Evolutionary conservation across 176 grass and related monocot species (phyloP), one percentile per base, ranked within the genome.

Genomic region (Aegilops longissima): DNA sequence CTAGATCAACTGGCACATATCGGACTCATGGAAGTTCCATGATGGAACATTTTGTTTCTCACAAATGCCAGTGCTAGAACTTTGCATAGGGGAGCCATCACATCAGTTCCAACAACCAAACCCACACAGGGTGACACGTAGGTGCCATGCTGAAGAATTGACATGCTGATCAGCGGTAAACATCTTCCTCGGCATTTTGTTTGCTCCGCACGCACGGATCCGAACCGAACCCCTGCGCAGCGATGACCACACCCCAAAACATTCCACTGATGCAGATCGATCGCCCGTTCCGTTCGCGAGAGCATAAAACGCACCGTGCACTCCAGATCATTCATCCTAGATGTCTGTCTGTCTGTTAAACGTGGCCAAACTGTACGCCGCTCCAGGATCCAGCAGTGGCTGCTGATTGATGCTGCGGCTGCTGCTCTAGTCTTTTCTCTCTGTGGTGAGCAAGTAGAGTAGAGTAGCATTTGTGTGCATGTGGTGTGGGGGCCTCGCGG

Each of bases 401-500:
- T 21, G 80, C 31, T 20, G 65, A n/a, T 29, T n/a, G 79, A 34
- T 23, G 79, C 62, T 36, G 36, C 36, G 5, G 35, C 42, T 13
- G 40, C 49, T 3, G 34, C 14, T 42, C 34, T 33, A 30, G 33
- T 73, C 35, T 39, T 59, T 12, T 71, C 3, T 30, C 67, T 63
- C 36, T 3, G 67, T 54, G 51, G 18, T 2, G 14, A 11, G 6
- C 18, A 59, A 21, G 54, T 21, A 59, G 51, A 21, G 54, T 21
- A 59, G 51, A 54, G 16, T 54, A 59, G 54, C 20, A 59, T 64
- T 42, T 34, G 12, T 3, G 33, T 9, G 80, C 56, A 90, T 83
- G 84, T 74, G 89, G 52, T 2, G 74, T 52, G 18, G 66, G 84
- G 56, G 65, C 83, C 82, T 62, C 75, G 9, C 9, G n/a, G 52